Conservation (phyloP, 1,284 basidiomycete species). For the Exobasidium rhododendri region DNA sequence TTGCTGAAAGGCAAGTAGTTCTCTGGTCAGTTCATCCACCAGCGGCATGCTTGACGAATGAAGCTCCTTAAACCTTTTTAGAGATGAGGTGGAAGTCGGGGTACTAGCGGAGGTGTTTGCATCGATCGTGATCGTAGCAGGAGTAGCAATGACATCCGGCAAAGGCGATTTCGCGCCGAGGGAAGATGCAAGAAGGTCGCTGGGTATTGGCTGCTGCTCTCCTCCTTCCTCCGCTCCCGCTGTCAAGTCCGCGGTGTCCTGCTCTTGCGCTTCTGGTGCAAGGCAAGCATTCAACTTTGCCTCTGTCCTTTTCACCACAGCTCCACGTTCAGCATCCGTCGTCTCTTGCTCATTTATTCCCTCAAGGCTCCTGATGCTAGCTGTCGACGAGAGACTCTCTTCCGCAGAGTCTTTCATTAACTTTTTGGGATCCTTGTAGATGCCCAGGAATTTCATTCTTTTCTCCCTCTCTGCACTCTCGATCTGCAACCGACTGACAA, state of each 20-base stretch:
- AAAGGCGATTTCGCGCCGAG: too few relatives aligned
- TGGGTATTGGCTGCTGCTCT: neutral
- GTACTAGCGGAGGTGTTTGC: neutral
- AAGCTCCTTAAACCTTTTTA: neutral
- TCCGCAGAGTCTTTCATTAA: neutral
- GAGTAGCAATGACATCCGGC: neutral
- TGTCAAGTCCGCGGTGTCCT: neutral
- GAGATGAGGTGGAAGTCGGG: neutral
- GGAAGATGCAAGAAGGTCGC: neutral
- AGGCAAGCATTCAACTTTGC: neutral
- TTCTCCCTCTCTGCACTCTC: constrained; percentile 55
- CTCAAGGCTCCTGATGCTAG: neutral
- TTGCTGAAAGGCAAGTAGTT: constrained; percentile 37
- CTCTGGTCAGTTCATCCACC: constrained; percentile 49
- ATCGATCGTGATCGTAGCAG: neutral
- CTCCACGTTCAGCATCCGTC: neutral
- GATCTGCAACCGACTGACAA: constrained; percentile 61
- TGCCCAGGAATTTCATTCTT: constrained; percentile 60
- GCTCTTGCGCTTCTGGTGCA: neutral
- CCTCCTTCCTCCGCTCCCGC: neutral
- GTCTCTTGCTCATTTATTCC: neutral
- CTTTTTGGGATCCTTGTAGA: constrained; percentile 54
- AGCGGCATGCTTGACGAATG: constrained; percentile 41
- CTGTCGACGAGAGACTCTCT: too few relatives aligned
- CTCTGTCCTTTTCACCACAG: neutral